A percentile compares a stretch with the other conserved stretches of the same genome.
Evolutionary conservation across 2,329 filamentous ascomycete genomes (phyloP).

Genomic region (Trichophyton benhamiae): DNA sequence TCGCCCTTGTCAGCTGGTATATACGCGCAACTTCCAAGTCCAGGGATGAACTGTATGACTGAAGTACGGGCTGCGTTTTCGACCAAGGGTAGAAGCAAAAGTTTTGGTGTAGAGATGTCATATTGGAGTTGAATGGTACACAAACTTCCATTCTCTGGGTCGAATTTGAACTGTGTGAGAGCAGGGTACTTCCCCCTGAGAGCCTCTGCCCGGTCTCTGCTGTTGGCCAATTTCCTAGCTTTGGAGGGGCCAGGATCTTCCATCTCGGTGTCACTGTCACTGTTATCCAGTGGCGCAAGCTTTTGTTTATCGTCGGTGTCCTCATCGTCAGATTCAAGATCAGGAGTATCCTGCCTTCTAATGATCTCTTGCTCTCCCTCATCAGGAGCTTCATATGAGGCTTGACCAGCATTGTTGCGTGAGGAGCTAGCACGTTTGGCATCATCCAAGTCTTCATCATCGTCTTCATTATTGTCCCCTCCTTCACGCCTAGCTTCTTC

Average conservation of each 20-base stretch:
- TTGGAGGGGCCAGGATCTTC: slow-evolving; percentile 22
- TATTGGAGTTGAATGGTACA: slow-evolving; percentile 78
- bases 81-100: slow-evolving; percentile 84
- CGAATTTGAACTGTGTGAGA: slow-evolving; percentile 66
- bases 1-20: slow-evolving; percentile 44
- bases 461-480: slow-evolving; percentile 50
- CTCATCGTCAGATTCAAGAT: slow-evolving; percentile 43
- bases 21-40: slow-evolving; percentile 61
- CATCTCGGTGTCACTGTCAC: slow-evolving; percentile 28
- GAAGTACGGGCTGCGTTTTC: slow-evolving; percentile 67
- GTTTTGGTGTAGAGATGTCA: slow-evolving; percentile 66
- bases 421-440: slow-evolving; percentile 47
- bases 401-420: slow-evolving; percentile 64
- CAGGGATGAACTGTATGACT: slow-evolving; percentile 74
- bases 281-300: slow-evolving; percentile 12
- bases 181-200: slow-evolving; percentile 53
- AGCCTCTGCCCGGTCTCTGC: slow-evolving; percentile 47
- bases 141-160: slow-evolving; percentile 58
- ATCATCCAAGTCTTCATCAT: slow-evolving; percentile 67
- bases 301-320: slow-evolving; percentile 30
- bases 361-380: slow-evolving; percentile 78
- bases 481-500: slow-evolving; percentile 41
- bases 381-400: slow-evolving; percentile 85
- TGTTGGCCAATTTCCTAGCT: slow-evolving; percentile 33
- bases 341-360: slow-evolving; percentile 47